Evolutionary conservation across 2,329 filamentous ascomycete genomes (phyloP).

Genomic region (Colletotrichum neosansevieriae): DNA sequence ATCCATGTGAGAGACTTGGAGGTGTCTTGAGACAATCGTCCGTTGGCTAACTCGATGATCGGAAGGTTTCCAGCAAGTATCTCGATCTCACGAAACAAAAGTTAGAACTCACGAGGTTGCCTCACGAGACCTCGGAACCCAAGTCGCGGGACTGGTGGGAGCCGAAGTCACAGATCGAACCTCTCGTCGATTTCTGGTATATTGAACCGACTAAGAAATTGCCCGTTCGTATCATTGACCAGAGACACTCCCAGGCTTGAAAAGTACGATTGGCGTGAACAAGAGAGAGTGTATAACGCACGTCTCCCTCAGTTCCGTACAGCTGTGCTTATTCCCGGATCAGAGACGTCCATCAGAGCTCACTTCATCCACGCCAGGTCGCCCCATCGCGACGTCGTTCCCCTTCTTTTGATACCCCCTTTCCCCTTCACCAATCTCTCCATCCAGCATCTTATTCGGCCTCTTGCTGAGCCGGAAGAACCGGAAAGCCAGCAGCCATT

Average conservation of each 20-base stretch:
- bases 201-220: constrained; percentile 38
- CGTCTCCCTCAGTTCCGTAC: constrained; percentile 74
- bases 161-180: constrained; percentile 72
- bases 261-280: constrained; percentile 72
- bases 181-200: constrained; percentile 74
- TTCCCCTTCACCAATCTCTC: constrained; percentile 76
- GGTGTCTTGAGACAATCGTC: constrained; percentile 46
- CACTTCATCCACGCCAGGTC: constrained; percentile 75
- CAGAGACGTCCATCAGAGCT: constrained; percentile 62
- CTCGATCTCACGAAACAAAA: constrained; percentile 76
- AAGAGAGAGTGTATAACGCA: constrained; percentile 69
- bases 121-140: constrained; percentile 66
- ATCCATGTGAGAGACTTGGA: constrained; percentile 62
- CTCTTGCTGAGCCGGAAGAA: constrained; percentile 66
- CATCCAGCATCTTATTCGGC: constrained; percentile 65
- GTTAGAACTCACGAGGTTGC: constrained; percentile 73
- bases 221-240: neutral
- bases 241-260: constrained; percentile 65
- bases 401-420: constrained; percentile 73
- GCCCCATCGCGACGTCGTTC: constrained; percentile 64
- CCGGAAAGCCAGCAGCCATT: constrained; percentile 63
- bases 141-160: constrained; percentile 67
- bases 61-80: constrained; percentile 72
- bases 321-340: constrained; percentile 56
- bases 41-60: neutral